Conservation (phyloP, 1,284 basidiomycete species). For the Stereum hirsutum region DNA sequence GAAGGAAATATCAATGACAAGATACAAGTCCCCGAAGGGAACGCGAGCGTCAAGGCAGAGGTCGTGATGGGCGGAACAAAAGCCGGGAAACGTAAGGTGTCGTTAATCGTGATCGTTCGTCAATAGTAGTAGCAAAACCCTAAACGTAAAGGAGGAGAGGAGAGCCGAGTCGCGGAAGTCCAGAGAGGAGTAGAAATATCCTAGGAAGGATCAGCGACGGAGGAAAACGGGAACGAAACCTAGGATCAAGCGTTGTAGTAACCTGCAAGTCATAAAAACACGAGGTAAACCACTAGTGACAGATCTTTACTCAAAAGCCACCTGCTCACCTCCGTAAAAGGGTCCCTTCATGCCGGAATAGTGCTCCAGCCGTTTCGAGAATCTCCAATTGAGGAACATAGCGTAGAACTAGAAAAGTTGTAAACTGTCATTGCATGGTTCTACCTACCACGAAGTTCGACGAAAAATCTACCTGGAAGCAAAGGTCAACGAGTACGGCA, state of each 20-base stretch:
- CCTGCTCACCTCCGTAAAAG: conserved; percentile 44
- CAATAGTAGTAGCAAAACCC: no score
- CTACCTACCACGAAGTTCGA: conserved; percentile 7
- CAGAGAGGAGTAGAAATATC: conserved; percentile 3
- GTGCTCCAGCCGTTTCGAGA: conserved; percentile 58
- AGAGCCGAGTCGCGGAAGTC: neutral
- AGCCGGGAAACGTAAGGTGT: conserved; percentile 3
- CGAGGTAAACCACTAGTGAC: neutral
- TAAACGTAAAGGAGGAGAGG: no score
- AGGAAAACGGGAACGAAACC: neutral
- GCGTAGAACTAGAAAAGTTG: conserved; percentile 67
- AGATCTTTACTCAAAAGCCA: neutral
- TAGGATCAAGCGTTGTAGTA: conserved; percentile 13
- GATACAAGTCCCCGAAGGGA: no score
- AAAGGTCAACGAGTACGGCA: conserved; percentile 55
- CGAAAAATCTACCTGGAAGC: conserved; percentile 47
- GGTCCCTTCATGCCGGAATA: conserved; percentile 58
- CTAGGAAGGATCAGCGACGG: neutral
- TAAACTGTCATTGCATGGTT: no score
- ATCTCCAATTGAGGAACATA: conserved; percentile 66
- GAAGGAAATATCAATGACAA: no score
- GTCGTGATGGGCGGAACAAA: conserved; percentile 2
- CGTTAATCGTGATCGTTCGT: conserved; percentile 6
- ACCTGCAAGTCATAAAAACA: conserved; percentile 11
- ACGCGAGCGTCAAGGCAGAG: no score